These are phyloP conservation scores for Penicillium sp. DNA, from an alignment of 2,329 filamentous ascomycete genomes.

Conservation along the genomic window DNA sequence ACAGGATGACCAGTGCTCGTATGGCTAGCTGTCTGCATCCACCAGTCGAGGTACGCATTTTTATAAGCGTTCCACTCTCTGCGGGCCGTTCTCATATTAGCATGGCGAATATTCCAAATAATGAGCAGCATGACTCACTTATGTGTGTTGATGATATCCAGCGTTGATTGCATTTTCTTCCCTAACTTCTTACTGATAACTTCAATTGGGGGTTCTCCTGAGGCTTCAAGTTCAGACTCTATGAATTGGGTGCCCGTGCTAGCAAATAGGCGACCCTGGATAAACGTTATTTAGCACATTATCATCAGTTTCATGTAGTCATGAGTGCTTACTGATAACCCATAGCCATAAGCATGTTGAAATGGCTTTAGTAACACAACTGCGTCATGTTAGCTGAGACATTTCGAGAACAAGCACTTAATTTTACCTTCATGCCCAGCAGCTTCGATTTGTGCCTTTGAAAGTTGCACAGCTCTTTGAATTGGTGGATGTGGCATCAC, in stretches of 20 bases:
- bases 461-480: neutral
- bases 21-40: conserved; percentile 19
- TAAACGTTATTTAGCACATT: neutral
- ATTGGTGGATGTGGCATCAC: neutral
- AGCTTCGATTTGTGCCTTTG: neutral
- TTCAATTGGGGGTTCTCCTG: neutral
- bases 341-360: neutral
- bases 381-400: neutral
- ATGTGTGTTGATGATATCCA: neutral
- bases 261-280: neutral
- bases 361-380: neutral
- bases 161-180: neutral
- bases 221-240: neutral
- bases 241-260: neutral
- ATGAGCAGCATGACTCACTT: neutral
- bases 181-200: neutral
- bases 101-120: neutral
- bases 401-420: neutral
- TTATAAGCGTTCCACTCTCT: conserved; percentile 8
- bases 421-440: neutral
- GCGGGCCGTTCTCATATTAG: neutral
- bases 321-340: neutral
- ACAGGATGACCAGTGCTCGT: conserved; percentile 3
- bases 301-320: neutral
- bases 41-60: conserved; percentile 19